Conservation (phyloP, 2,329 filamentous ascomycete species). For the Dactylellina haptotyla region DNA sequence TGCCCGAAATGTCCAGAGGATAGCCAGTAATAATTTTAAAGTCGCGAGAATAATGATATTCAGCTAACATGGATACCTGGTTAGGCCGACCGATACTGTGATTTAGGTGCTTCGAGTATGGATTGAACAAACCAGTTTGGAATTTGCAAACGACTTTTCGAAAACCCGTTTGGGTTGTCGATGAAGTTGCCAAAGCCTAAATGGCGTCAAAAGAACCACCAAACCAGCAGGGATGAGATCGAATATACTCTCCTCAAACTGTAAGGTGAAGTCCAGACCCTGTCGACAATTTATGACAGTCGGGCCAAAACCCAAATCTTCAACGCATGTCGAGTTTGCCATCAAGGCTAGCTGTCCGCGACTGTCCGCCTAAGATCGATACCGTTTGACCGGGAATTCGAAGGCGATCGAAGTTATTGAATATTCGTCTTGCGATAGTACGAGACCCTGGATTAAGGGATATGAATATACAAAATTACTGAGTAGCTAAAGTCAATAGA, state of each 20-base stretch:
- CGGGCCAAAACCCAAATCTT: constrained; percentile 43
- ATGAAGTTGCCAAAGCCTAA: constrained; percentile 34
- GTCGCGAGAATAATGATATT: constrained; percentile 36
- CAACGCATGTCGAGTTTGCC: constrained; percentile 30
- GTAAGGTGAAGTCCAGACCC: constrained; percentile 34
- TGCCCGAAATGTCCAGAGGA: constrained; percentile 35
- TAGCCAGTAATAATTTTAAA: constrained; percentile 29
- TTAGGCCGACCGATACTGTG: not conserved
- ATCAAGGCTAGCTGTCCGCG: constrained; percentile 1
- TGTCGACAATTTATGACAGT: constrained; percentile 28
- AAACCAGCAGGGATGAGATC: constrained; percentile 29
- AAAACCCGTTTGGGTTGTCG: constrained; percentile 39
- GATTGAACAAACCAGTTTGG: constrained; percentile 30
- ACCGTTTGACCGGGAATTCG: not conserved
- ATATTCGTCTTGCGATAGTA: no score
- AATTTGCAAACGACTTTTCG: constrained; percentile 41
- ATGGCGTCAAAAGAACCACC: constrained; percentile 26
- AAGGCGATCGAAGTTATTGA: no score
- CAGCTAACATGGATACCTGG: constrained; percentile 1
- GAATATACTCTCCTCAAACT: constrained; percentile 46
- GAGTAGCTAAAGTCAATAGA: no score
- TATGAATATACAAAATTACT: no score
- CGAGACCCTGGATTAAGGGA: no score
- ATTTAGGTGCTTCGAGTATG: not conserved
- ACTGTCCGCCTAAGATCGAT: not conserved